These are phyloP conservation scores for Lachnellula hyalina DNA, from an alignment of 2,329 filamentous ascomycete genomes.

Conservation along the genomic window DNA sequence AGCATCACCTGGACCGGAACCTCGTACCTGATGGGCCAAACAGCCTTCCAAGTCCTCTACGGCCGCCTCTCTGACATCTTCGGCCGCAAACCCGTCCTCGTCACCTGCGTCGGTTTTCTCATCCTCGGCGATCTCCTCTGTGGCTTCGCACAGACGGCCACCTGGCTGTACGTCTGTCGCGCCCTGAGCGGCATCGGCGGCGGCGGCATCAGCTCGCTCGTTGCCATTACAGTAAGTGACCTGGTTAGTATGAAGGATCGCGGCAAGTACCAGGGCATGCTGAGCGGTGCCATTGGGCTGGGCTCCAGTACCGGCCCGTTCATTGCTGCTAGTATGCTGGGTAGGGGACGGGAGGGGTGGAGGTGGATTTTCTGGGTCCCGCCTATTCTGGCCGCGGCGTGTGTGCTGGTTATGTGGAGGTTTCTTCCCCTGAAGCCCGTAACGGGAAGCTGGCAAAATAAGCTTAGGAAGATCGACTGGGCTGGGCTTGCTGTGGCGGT, in stretches of 20 bases:
- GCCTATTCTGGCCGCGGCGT: slow-evolving; percentile 12
- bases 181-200: slow-evolving; percentile 48
- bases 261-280: slow-evolving; percentile 36
- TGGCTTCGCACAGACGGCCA: slow-evolving; percentile 36
- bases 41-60: slow-evolving; percentile 43
- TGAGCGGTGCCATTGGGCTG: slow-evolving; percentile 21
- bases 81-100: slow-evolving; percentile 36
- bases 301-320: slow-evolving; percentile 26
- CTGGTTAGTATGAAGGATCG: slow-evolving; percentile 43
- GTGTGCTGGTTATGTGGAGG: slow-evolving; percentile 8
- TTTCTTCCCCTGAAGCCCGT: slow-evolving; percentile 19
- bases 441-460: slow-evolving; percentile 13
- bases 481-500: slow-evolving; percentile 8
- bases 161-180: slow-evolving; percentile 43
- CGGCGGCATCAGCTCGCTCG: slow-evolving; percentile 40
- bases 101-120: slow-evolving; percentile 36
- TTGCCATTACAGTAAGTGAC: slow-evolving; percentile 45
- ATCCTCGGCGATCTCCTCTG: slow-evolving; percentile 40
- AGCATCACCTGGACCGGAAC: background rate
- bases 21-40: slow-evolving; percentile 13
- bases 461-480: slow-evolving; percentile 22
- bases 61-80: slow-evolving; percentile 43
- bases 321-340: slow-evolving; percentile 19
- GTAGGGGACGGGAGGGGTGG: slow-evolving; percentile 6
- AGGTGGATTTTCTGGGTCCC: slow-evolving; percentile 22